phyloP scores from a whole-genome alignment of 352 stramenopile genomes.

The Saprolegnia diclina region DNA sequence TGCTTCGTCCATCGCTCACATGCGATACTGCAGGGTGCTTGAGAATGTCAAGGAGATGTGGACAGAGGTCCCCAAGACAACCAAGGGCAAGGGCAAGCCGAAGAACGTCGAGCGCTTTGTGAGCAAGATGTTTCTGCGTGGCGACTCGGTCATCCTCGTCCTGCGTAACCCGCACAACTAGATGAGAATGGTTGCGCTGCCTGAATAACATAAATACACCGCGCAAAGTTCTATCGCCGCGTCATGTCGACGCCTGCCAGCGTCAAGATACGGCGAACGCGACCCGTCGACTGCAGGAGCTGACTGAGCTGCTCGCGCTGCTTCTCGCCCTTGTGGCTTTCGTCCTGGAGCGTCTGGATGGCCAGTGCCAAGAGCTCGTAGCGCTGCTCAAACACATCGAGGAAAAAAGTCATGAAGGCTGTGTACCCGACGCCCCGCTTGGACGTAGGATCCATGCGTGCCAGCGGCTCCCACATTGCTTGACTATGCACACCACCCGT shows the following conservation, averaged over 20 bases:
- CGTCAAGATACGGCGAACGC: background rate
- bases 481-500: background rate
- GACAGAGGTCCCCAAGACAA: constrained; percentile 97
- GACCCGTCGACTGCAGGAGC: background rate
- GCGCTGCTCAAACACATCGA: constrained; percentile 18
- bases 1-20: background rate
- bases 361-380: constrained; percentile 1
- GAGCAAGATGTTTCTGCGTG: constrained; percentile 99
- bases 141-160: constrained; percentile 99
- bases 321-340: background rate
- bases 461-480: constrained; percentile 12
- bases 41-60: constrained; percentile 99
- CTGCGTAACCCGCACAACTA: constrained; percentile 94
- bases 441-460: background rate
- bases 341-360: constrained; percentile 11
- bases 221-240: background rate
- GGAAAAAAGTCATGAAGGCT: constrained; percentile 12
- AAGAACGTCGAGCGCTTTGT: constrained; percentile 99
- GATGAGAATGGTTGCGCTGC: constrained; percentile 28
- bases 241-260: background rate
- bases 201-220: constrained; percentile 13
- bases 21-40: constrained; percentile 80
- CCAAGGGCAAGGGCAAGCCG: constrained; percentile 92
- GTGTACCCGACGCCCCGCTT: constrained; percentile 8
- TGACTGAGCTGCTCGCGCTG: constrained; percentile 5